phyloP scores from a whole-genome alignment of 2,329 filamentous ascomycete species.

The Cladophialophora carrionii region DNA sequence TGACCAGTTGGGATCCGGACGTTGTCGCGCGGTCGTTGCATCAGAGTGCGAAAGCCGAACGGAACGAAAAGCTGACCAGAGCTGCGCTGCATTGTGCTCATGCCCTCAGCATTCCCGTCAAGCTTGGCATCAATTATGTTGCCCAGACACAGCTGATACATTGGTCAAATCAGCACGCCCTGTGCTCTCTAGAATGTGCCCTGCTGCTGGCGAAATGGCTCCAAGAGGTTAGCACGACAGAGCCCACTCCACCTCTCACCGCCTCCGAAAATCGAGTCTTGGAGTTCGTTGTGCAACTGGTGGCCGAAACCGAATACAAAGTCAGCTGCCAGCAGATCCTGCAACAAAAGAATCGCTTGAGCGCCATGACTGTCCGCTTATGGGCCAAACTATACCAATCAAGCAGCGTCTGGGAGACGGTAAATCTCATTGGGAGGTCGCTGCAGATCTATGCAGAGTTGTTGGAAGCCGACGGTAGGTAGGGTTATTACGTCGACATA shows the following conservation, averaged over 20 bases:
- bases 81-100: constrained; percentile 60
- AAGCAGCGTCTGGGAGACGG: constrained; percentile 22
- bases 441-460: constrained; percentile 18
- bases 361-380: constrained; percentile 14
- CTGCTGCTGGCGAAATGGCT: constrained; percentile 55
- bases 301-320: constrained; percentile 19
- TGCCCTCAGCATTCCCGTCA: constrained; percentile 59
- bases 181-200: constrained; percentile 60
- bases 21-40: constrained; percentile 62
- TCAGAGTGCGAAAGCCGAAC: constrained; percentile 44
- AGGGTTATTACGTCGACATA: neutral
- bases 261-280: constrained; percentile 16
- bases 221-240: neutral
- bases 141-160: constrained; percentile 60
- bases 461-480: constrained; percentile 5
- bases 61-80: constrained; percentile 37
- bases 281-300: constrained; percentile 15
- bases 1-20: constrained; percentile 64
- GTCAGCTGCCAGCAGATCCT: constrained; percentile 7
- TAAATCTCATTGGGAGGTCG: constrained; percentile 20
- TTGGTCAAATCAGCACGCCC: constrained; percentile 61
- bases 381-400: constrained; percentile 24
- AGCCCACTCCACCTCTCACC: constrained; percentile 3
- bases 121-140: constrained; percentile 59
- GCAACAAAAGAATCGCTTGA: constrained; percentile 9